Evolutionary conservation across 768 basidiomycete genomes (phyloP), one percentile per base, ranked within the genome.

Genomic region (Sporobolomyces pararoseus): DNA sequence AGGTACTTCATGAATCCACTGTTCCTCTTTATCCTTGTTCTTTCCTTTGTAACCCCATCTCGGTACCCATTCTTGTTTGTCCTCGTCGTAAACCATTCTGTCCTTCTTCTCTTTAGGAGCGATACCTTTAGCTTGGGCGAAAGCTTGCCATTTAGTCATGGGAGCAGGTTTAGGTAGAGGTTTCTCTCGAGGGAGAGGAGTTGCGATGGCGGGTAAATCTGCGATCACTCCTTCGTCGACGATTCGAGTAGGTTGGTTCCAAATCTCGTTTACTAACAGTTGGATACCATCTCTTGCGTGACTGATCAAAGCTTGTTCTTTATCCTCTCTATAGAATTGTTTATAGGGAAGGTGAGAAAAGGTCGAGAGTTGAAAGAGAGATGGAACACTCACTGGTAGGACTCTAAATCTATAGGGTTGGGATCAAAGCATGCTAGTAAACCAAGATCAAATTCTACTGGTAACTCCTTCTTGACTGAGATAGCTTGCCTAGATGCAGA

Each of bases 131-230:
- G 90, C 88, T 54, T 87, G 86, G 7, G 95, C 95, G 77, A 98
- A 99, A 65, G 85, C 83, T 82, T 98, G 91, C 96, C 96, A 99
- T 80, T 96, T 98, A 10, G 95, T 98, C 39, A 84, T 86, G 13
- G 88, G 88, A 80, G 95, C 96, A 3, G 89, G 89, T 76, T 92
- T 94, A 0, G 94, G 96, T 3, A 98, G 83, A 0, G 90, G 91
- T 79, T 99, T 98, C 35, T 92, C 85, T 29, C 96, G 86, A 0
- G 96, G 96, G 1, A 98, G 85, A 54, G 83, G 82, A 32, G 88
- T 90, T 2, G 83, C 85, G 3, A 90, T 89, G 1, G 85, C 77
- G 0, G 95, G 94, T 4, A 96, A 88, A 65, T 86, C 83, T 1
- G 89, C 90, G 57, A 91, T 83, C 0, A 91, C 91, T 1, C 94